Conservation (phyloP, 805 yeast genomes). For the Candida qinlingensis region DNA sequence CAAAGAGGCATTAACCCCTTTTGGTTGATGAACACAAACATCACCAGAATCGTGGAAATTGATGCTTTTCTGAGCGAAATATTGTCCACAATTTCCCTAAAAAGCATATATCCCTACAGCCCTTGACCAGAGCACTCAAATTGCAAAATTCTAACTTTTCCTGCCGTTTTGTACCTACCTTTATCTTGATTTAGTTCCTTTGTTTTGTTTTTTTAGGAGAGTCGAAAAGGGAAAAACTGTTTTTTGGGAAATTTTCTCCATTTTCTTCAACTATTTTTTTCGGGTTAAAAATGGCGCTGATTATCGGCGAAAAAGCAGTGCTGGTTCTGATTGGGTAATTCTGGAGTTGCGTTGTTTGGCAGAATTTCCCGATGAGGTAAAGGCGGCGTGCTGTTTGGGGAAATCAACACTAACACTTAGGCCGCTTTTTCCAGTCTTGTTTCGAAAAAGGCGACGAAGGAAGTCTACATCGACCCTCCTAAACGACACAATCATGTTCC, state of each 20-base stretch:
- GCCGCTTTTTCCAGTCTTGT: too few relatives aligned
- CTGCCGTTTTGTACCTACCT: neutral
- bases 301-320: neutral
- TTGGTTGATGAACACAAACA: slow-evolving; percentile 1
- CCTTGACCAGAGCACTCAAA: neutral
- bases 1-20: slow-evolving; percentile 8
- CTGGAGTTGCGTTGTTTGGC: neutral
- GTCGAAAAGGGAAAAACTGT: slow-evolving; percentile 8
- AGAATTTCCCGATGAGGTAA: neutral
- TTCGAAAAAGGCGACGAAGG: too few relatives aligned
- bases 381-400: too few relatives aligned
- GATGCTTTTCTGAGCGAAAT: too few relatives aligned
- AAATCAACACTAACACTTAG: too few relatives aligned
- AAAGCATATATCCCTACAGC: too few relatives aligned
- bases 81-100: too few relatives aligned
- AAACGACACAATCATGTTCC: too few relatives aligned
- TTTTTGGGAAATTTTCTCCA: slow-evolving; percentile 4
- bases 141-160: neutral
- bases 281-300: neutral
- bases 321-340: neutral
- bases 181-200: neutral
- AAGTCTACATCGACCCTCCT: too few relatives aligned
- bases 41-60: neutral
- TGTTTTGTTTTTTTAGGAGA: slow-evolving; percentile 1
- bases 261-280: slow-evolving; percentile 1